These are phyloP conservation scores for Penicillium sclerotigenum DNA, from an alignment of 2,329 filamentous ascomycete genomes.

Conservation along the genomic window DNA sequence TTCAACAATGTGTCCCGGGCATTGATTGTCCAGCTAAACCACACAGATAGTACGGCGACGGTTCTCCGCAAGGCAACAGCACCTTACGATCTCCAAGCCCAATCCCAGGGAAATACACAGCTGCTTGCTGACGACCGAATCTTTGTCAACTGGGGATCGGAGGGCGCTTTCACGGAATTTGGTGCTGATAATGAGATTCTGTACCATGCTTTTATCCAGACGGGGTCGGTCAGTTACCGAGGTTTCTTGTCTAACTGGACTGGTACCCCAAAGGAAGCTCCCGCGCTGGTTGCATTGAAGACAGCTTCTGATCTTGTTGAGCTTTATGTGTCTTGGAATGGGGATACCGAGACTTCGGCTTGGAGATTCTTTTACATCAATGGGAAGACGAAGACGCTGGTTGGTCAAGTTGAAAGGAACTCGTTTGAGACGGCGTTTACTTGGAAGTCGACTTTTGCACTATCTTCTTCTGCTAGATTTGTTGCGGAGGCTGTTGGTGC, in stretches of 20 bases:
- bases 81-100: constrained; percentile 21
- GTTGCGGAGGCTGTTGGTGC: neutral
- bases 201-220: constrained; percentile 36
- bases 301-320: neutral
- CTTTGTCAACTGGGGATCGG: constrained; percentile 32
- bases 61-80: constrained; percentile 7
- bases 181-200: constrained; percentile 27
- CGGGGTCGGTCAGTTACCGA: constrained; percentile 36
- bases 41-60: constrained; percentile 2
- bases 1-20: constrained; percentile 16
- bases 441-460: neutral
- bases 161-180: constrained; percentile 21
- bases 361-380: constrained; percentile 5
- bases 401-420: neutral
- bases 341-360: neutral
- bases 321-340: constrained; percentile 8
- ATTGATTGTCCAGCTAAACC: constrained; percentile 22
- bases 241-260: constrained; percentile 40
- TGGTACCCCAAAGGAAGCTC: constrained; percentile 11
- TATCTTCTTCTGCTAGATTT: neutral
- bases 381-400: neutral
- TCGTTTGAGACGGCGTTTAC: constrained; percentile 2
- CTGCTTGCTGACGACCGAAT: constrained; percentile 26
- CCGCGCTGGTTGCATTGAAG: neutral
- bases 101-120: constrained; percentile 29